phyloP scores from a whole-genome alignment of 2,329 filamentous ascomycete species.

The Bipolaris bicolor region DNA sequence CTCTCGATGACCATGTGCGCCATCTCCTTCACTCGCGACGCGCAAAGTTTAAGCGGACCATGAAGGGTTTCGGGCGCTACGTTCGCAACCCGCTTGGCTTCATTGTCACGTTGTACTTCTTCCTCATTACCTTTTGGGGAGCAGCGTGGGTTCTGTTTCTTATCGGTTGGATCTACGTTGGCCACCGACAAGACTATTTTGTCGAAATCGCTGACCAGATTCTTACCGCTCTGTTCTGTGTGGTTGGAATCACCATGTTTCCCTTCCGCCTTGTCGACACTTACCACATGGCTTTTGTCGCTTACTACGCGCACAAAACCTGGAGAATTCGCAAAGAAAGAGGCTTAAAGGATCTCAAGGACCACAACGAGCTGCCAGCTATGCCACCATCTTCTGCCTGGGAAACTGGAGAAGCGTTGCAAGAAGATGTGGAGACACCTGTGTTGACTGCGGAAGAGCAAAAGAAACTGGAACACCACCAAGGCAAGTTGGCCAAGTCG shows the following conservation, averaged over 20 bases:
- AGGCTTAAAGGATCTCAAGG: conserved; percentile 64
- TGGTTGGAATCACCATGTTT: conserved; percentile 67
- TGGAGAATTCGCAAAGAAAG: conserved; percentile 69
- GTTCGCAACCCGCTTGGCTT: conserved; percentile 75
- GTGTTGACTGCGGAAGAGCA: conserved; percentile 71
- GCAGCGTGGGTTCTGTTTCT: conserved; percentile 87
- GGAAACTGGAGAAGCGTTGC: conserved; percentile 46
- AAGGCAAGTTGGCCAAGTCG: conserved; percentile 77
- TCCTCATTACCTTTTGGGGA: conserved; percentile 83
- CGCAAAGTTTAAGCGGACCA: conserved; percentile 75
- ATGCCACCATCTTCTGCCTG: conserved; percentile 51
- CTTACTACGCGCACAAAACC: conserved; percentile 70
- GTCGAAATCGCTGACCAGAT: conserved; percentile 63
- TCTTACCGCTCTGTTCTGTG: conserved; percentile 67
- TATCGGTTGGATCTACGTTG: conserved; percentile 86
- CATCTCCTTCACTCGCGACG: conserved; percentile 85
- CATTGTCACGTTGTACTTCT: conserved; percentile 84
- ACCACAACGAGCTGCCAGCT: conserved; percentile 71
- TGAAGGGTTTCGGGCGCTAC: conserved; percentile 83
- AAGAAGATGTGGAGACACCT: conserved; percentile 53
- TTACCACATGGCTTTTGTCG: conserved; percentile 84
- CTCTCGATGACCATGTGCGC: conserved; percentile 83
- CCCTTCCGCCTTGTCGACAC: conserved; percentile 80
- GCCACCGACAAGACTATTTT: conserved; percentile 68
- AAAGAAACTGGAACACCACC: conserved; percentile 73